Conservation (phyloP, 352 stramenopile species). For the Globisporangium solare region DNA sequence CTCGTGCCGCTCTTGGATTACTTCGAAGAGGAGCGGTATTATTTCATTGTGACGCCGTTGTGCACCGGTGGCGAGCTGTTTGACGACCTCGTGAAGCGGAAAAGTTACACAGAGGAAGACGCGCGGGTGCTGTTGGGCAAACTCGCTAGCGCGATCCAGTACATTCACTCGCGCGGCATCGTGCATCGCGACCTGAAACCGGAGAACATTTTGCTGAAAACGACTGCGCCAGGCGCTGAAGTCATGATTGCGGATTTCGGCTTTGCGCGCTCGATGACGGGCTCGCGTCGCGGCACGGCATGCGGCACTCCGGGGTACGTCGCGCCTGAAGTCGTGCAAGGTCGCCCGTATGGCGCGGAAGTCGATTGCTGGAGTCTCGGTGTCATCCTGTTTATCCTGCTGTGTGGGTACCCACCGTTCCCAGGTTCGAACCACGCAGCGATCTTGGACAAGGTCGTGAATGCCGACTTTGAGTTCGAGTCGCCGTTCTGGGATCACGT, state of each 20-base stretch:
- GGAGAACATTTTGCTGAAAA: constrained; percentile 87
- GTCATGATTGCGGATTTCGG: constrained; percentile 90
- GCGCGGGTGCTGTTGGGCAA: constrained; percentile 88
- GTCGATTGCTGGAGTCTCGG: constrained; percentile 95
- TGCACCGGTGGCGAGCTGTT: constrained; percentile 93
- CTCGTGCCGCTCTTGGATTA: constrained; percentile 70
- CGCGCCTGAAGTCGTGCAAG: constrained; percentile 91
- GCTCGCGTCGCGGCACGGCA: constrained; percentile 45
- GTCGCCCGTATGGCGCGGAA: constrained; percentile 78
- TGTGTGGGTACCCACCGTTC: constrained; percentile 91
- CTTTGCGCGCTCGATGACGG: constrained; percentile 70
- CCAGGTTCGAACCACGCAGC: constrained; percentile 62
- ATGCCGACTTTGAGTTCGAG: constrained; percentile 89
- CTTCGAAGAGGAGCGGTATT: constrained; percentile 71
- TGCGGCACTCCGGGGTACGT: constrained; percentile 91
- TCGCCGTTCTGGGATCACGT: constrained; percentile 94
- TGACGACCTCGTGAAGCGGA: constrained; percentile 91
- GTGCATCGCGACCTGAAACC: constrained; percentile 90
- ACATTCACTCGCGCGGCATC: constrained; percentile 92
- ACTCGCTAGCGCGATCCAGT: constrained; percentile 88
- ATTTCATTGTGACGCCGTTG: constrained; percentile 76
- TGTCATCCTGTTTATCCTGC: constrained; percentile 93
- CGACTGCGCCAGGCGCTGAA: constrained; percentile 54
- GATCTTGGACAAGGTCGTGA: constrained; percentile 69
- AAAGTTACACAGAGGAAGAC: constrained; percentile 95